These are phyloP conservation scores for Trichoderma sp. DNA, from an alignment of 2,329 filamentous ascomycete species.

Conservation along the genomic window DNA sequence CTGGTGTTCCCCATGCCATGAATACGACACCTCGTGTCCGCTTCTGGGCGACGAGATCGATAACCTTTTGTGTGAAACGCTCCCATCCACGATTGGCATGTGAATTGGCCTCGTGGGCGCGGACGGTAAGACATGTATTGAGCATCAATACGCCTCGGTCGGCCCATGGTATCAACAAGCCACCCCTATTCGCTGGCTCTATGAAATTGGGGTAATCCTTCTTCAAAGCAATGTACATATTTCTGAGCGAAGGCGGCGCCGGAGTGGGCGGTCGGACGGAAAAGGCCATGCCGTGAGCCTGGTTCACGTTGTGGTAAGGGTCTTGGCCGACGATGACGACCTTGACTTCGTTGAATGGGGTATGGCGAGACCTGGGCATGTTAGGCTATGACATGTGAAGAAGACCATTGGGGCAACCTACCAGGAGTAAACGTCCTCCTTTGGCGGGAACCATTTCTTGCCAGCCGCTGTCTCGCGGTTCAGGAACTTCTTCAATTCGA, in stretches of 20 bases:
- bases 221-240: conserved; percentile 87
- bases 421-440: conserved; percentile 93
- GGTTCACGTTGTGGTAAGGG: conserved; percentile 92
- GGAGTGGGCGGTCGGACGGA: conserved; percentile 86
- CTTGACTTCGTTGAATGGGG: conserved; percentile 83
- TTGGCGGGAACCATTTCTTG: conserved; percentile 82
- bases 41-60: conserved; percentile 79
- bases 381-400: neutral
- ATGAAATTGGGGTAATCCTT: conserved; percentile 83
- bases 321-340: conserved; percentile 94
- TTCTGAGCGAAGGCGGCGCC: conserved; percentile 84
- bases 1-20: conserved; percentile 87
- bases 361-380: conserved; percentile 79
- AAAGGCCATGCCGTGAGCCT: conserved; percentile 95
- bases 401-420: conserved; percentile 41
- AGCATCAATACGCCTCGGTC: conserved; percentile 88
- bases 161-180: conserved; percentile 89
- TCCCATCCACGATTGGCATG: conserved; percentile 92
- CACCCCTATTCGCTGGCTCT: conserved; percentile 72
- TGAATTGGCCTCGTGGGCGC: conserved; percentile 81
- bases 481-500: conserved; percentile 85
- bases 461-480: conserved; percentile 70
- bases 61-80: conserved; percentile 83
- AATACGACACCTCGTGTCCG: conserved; percentile 85
- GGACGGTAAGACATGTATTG: conserved; percentile 93